A percentile compares a stretch with the other conserved stretches of the same genome.
These are phyloP conservation scores for Elsinoe batatas DNA, from an alignment of 2,329 filamentous ascomycete genomes.

Conservation along the genomic window DNA sequence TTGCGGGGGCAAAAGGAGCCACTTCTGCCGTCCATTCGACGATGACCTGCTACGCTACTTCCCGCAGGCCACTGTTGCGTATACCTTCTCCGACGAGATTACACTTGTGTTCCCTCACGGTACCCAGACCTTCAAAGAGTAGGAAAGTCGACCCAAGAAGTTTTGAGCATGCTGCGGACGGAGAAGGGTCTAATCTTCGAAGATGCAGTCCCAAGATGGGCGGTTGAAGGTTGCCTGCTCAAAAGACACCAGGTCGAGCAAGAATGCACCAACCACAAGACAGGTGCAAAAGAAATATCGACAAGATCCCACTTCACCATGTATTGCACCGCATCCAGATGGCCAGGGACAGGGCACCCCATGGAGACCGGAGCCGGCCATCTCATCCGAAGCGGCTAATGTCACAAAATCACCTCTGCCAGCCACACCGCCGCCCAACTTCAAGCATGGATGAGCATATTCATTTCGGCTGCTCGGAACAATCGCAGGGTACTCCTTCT, in stretches of 20 bases:
- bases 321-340: too few species aligned
- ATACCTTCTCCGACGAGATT: not conserved
- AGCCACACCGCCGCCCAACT: too few species aligned
- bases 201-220: not conserved
- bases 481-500: not conserved
- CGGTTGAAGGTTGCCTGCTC: not conserved
- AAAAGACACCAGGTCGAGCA: not conserved
- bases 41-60: not conserved
- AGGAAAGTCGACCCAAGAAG: not conserved
- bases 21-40: not conserved
- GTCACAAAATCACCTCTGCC: not conserved
- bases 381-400: not conserved
- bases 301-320: not conserved
- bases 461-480: constrained; percentile 6
- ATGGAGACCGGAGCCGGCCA: not conserved
- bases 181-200: not conserved
- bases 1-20: not conserved
- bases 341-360: not conserved
- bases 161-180: not conserved
- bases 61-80: not conserved
- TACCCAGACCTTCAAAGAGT: not conserved
- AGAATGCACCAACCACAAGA: not conserved
- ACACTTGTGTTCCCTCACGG: not conserved
- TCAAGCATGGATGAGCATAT: too few species aligned
- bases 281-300: not conserved